Percentiles rank a stretch among this genome's conserved stretches.
These are phyloP conservation scores for Akanthomyces dipterigenus DNA, from an alignment of 2,329 filamentous ascomycete species.

Conservation along the genomic window DNA sequence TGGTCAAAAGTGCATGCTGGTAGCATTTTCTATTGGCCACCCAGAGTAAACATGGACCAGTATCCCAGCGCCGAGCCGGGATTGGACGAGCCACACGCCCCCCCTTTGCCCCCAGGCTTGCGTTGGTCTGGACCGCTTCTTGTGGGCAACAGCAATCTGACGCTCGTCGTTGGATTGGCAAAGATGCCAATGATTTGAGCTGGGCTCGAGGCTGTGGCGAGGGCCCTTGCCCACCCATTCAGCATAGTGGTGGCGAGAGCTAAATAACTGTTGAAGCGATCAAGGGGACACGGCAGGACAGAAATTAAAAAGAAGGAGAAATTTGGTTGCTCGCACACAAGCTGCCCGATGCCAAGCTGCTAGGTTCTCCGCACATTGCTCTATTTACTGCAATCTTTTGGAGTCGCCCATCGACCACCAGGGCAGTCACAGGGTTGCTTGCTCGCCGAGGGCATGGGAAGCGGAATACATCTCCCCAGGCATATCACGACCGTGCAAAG, in stretches of 20 bases:
- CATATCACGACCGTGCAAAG: too few species aligned
- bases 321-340: neutral
- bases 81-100: neutral
- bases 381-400: too few species aligned
- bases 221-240: neutral
- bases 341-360: neutral
- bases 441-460: too few species aligned
- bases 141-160: neutral
- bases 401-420: too few species aligned
- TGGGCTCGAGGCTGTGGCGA: too few species aligned
- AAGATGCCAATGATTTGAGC: neutral
- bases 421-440: too few species aligned
- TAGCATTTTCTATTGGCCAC: neutral
- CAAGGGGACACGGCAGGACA: neutral
- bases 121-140: constrained; percentile 8
- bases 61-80: neutral
- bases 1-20: neutral
- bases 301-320: neutral
- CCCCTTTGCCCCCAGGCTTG: neutral
- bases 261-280: neutral
- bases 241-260: neutral
- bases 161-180: neutral
- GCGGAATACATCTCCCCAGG: too few species aligned
- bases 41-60: too few species aligned
- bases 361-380: too few species aligned